Evolutionary conservation across 208 protist genomes (phyloP).

Genomic region (Leishmania martiniquensis): DNA sequence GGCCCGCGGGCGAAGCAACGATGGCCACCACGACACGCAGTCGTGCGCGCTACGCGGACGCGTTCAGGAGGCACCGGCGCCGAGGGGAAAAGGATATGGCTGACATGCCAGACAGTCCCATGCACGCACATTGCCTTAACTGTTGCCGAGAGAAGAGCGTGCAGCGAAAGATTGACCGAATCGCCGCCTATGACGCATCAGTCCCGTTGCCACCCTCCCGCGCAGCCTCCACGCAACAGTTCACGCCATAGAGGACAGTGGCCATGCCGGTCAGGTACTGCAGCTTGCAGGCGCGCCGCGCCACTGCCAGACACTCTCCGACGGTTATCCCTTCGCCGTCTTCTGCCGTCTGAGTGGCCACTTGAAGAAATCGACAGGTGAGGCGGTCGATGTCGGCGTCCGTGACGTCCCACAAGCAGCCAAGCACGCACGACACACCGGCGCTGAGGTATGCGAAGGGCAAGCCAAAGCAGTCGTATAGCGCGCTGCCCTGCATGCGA

Average conservation of each 20-base stretch:
- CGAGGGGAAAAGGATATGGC: not conserved
- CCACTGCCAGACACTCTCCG: conserved; percentile 55
- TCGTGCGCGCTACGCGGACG: not conserved
- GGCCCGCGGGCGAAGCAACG: not conserved
- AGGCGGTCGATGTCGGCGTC: conserved; percentile 81
- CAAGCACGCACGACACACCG: conserved; percentile 53
- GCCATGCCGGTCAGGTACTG: conserved; percentile 61
- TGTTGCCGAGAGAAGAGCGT: not conserved
- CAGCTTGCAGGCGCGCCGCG: conserved; percentile 50
- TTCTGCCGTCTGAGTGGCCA: not conserved
- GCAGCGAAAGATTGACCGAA: conserved; percentile 5
- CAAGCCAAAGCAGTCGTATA: conserved; percentile 61
- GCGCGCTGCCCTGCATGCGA: conserved; percentile 34
- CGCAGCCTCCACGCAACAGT: conserved; percentile 18
- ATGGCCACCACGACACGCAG: not conserved
- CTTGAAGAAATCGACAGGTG: conserved; percentile 44
- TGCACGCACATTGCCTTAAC: not conserved
- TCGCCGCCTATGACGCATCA: not conserved
- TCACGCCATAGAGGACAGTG: conserved; percentile 64
- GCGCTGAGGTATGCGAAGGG: conserved; percentile 80
- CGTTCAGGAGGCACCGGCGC: not conserved
- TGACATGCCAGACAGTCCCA: not conserved
- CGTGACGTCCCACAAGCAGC: conserved; percentile 82
- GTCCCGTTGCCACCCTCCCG: not conserved
- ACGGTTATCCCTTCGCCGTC: conserved; percentile 19